These are phyloP conservation scores for Entelexis paramagnoliae DNA, from an alignment of 1,139 yeast species.

Conservation along the genomic window DNA sequence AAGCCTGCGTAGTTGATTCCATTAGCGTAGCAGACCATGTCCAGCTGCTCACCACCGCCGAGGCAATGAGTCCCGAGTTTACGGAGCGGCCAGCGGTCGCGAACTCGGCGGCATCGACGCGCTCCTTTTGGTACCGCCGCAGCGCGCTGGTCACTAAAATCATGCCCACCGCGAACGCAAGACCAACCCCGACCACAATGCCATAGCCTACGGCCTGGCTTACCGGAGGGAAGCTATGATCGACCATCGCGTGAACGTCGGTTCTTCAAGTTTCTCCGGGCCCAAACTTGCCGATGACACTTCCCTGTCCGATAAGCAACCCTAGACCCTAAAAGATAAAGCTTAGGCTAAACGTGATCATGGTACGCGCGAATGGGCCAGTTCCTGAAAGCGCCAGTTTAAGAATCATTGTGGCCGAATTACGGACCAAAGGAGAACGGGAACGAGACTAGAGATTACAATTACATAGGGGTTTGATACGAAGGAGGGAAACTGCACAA, in stretches of 20 bases:
- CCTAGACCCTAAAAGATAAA: neutral
- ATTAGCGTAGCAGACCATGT: slow-evolving; percentile 86
- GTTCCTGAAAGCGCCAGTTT: too few relatives aligned
- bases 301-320: too few relatives aligned
- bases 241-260: neutral
- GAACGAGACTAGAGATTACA: too few relatives aligned
- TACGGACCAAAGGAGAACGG: too few relatives aligned
- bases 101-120: slow-evolving; percentile 81
- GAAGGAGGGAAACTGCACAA: too few relatives aligned
- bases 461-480: too few relatives aligned
- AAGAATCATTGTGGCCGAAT: too few relatives aligned
- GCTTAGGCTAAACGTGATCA: too few relatives aligned
- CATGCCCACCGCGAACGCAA: slow-evolving; percentile 73
- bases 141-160: slow-evolving; percentile 57
- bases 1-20: slow-evolving; percentile 68
- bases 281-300: too few relatives aligned
- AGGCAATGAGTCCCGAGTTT: slow-evolving; percentile 67
- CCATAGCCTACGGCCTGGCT: slow-evolving; percentile 88
- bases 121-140: slow-evolving; percentile 65
- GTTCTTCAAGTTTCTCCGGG: too few relatives aligned
- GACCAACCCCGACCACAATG: slow-evolving; percentile 78
- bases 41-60: slow-evolving; percentile 88
- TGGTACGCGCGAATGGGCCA: too few relatives aligned
- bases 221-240: slow-evolving; percentile 26
- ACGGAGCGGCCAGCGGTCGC: slow-evolving; percentile 82